These are phyloP conservation scores for Bonia amplexicaulis DNA, from an alignment of 176 grass and related monocot species.

Conservation along the genomic window DNA sequence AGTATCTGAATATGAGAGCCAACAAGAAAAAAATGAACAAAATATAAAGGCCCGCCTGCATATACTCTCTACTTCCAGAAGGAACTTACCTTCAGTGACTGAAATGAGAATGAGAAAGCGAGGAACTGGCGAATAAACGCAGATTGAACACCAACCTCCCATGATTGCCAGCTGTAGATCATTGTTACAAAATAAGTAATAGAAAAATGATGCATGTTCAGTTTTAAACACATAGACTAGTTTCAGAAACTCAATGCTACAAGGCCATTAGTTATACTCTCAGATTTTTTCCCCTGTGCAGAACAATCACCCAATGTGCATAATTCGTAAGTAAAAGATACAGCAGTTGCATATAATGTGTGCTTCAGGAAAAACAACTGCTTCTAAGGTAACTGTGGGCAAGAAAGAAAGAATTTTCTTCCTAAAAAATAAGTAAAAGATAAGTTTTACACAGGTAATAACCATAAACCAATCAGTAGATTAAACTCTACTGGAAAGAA, in stretches of 20 bases:
- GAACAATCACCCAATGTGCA: neutral
- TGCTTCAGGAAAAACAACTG: neutral
- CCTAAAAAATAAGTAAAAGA: neutral
- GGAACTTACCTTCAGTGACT: slow-evolving; percentile 68
- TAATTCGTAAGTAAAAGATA: slow-evolving; percentile 7
- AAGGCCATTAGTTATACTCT: neutral
- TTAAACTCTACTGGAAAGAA: neutral
- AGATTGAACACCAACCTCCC: slow-evolving; percentile 52
- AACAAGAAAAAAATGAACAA: neutral
- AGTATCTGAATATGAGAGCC: slow-evolving; percentile 17
- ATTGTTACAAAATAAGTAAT: slow-evolving; percentile 24
- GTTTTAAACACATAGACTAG: slow-evolving; percentile 2
- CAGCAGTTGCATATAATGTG: neutral
- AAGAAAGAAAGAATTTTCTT: neutral
- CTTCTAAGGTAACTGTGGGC: neutral
- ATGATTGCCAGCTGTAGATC: slow-evolving; percentile 75
- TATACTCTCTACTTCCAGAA: slow-evolving; percentile 20
- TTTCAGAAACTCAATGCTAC: slow-evolving; percentile 1
- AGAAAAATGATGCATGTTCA: neutral
- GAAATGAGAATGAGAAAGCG: slow-evolving; percentile 56
- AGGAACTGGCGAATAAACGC: slow-evolving; percentile 54
- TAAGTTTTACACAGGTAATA: neutral
- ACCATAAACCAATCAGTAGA: neutral
- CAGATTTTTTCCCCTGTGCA: neutral
- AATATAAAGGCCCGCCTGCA: neutral